Evolutionary conservation across 2,329 filamentous ascomycete genomes (phyloP), one percentile per base, ranked within the genome.

Genomic region (Ophiostoma himal-ulmi): DNA sequence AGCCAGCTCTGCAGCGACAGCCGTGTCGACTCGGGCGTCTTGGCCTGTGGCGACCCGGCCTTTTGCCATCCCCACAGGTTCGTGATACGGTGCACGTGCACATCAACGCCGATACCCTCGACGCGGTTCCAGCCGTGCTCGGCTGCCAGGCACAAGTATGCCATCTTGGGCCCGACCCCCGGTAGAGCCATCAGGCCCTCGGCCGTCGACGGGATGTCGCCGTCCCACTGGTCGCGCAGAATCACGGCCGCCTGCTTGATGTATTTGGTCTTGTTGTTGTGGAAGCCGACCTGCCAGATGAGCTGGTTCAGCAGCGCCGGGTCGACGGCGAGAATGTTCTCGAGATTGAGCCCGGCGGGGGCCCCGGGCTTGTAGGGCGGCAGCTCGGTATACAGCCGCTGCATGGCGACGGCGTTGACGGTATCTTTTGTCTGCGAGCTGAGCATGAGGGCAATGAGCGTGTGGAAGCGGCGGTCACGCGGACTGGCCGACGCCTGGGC

Each of bases 121-220:
- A 85, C 86, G 44, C 82, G 81, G 75, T 81, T 79, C 86, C 86
- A 88, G 85, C 76, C 90, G 73, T 78, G 72, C 26, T 75, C 92
- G 0, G 90, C 90, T 66, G 89, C 90, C 82, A 97, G 87, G 78
- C 91, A 94, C 30, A 97, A 85, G 78, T 95, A 94, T 14, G 90
- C 93, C 94, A 97, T 97, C 81, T 97, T 97, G 39, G 94, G 94
- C 0, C 94, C 94, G 0, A 97, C 94, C 5, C 94, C 94, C 0
- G 93, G 93, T 0, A 97, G 84, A 1, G 88, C 86, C 68, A 89
- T 89, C 26, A 97, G 84, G 0, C 90, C 93, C 73, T 89, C 85
- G 68, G 94, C 88, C 0, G 90, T 91, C 73, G 89, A 84, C 1
- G 94, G 94, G 70, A 97, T 95, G 76, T 97, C 94, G 68, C 88